Base-by-base conservation (phyloP, 148 eudicot species). In the Fagopyrum tataricum region DNA sequence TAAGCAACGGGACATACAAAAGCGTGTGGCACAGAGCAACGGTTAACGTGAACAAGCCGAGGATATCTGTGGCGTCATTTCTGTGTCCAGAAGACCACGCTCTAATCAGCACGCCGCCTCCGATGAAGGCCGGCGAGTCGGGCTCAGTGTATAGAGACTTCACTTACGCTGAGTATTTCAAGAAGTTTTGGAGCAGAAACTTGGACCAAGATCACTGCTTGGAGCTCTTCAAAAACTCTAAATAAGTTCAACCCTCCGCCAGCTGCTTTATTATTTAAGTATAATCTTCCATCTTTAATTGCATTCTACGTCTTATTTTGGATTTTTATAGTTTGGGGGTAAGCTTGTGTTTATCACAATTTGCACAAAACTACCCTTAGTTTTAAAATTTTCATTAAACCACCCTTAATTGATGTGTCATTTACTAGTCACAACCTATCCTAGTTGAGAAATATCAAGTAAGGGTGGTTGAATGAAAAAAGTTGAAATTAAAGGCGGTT, bases 141-240 rank as follows among this genome's bases (percentile, higher is more conserved):
- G 52, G 51, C 8, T 46, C 72, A 3, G 52, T 70, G 72, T 70
- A 70, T 1, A 26, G 31, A 3, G 72, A 70, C 72, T 70, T 70
- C 72, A 70, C 72, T 37, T 70, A 70, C 1, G 72, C 72, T 1
- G 72, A 70, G 37, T 70, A 70, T 37, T 70, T 42, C 72, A 70
- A 70, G 31, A 70, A 70, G 72, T 70, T 70, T 3, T 70, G 72
- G 72, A 44, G 52, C 72, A 70, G 72, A 13, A 70, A 70, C 15
- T 23, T 70, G 49, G 72, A 70, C 52, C 72, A 70, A 15, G 52
- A 70, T 4, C 72, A 70, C 52, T 70, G 72, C 52, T 70, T 70
- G 31, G 72, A 70, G 72, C 72, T 70, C 52, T 70, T 70, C 51
- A 70, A 70, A 31, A 70, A 70, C 72, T 39, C 43, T 64, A 6